Conservation (phyloP, 2,329 filamentous ascomycete species). For the Phialophora macrospora region DNA sequence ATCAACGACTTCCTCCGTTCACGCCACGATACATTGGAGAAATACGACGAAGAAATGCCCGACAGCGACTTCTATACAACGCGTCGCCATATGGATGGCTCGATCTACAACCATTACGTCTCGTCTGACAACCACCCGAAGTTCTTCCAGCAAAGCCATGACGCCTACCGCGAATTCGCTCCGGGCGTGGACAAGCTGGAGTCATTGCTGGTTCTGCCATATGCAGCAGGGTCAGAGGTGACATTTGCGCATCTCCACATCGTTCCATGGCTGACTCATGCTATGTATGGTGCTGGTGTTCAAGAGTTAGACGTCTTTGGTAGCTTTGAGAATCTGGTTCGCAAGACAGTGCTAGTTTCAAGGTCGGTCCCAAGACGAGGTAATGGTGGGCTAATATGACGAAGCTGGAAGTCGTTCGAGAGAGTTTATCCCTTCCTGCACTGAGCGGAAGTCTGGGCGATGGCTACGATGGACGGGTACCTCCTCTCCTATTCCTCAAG, state of each 20-base stretch:
- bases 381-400: constrained; percentile 27
- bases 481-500: constrained; percentile 33
- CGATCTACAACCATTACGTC: constrained; percentile 23
- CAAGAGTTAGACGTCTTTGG: constrained; percentile 25
- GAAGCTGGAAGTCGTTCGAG: constrained; percentile 19
- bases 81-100: constrained; percentile 23
- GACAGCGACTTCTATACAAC: constrained; percentile 30
- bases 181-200: constrained; percentile 26
- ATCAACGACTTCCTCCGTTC: constrained; percentile 19
- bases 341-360: constrained; percentile 32
- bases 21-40: constrained; percentile 27
- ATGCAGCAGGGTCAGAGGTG: constrained; percentile 26
- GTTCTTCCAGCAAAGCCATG: constrained; percentile 27
- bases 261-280: constrained; percentile 35
- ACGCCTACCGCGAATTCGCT: constrained; percentile 23
- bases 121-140: constrained; percentile 16
- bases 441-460: constrained; percentile 6
- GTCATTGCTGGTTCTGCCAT: constrained; percentile 24
- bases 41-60: constrained; percentile 19
- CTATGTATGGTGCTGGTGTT: constrained; percentile 25
- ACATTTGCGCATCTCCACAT: constrained; percentile 33
- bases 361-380: constrained; percentile 25
- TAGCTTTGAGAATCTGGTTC: constrained; percentile 21
- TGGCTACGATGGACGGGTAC: background rate
- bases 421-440: constrained; percentile 26